phyloP scores from a whole-genome alignment of 2,329 filamentous ascomycete species.

The Exophiala oligosperma region DNA sequence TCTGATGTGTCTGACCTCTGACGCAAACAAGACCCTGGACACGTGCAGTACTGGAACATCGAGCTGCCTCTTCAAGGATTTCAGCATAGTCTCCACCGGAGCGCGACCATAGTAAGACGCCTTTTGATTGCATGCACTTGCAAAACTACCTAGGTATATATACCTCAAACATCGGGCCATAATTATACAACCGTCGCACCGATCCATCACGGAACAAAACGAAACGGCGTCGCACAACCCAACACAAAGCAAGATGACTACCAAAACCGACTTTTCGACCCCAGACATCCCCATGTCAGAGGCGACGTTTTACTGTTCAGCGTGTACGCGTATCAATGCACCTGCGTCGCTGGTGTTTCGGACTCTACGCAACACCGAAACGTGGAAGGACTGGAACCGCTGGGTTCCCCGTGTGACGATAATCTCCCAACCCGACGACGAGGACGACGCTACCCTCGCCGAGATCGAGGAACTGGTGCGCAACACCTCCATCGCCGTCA shows the following conservation, averaged over 20 bases:
- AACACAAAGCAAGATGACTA: not conserved
- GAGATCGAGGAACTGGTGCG: constrained; percentile 29
- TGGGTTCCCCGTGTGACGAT: constrained; percentile 49
- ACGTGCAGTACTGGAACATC: too few species aligned
- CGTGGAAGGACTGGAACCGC: constrained; percentile 49
- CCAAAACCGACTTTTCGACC: constrained; percentile 29
- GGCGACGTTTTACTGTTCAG: constrained; percentile 35
- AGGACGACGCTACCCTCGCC: constrained; percentile 19
- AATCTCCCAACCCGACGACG: constrained; percentile 37
- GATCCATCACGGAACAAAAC: not conserved
- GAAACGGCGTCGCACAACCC: not conserved
- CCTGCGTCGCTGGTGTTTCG: constrained; percentile 45
- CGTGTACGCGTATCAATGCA: constrained; percentile 41
- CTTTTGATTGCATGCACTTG: too few species aligned
- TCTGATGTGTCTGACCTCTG: too few species aligned
- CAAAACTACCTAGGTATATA: too few species aligned
- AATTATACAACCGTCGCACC: not conserved
- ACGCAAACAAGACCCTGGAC: too few species aligned
- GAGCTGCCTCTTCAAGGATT: too few species aligned
- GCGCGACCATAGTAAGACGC: too few species aligned
- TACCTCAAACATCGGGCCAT: too few species aligned
- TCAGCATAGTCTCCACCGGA: too few species aligned
- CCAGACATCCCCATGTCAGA: constrained; percentile 35
- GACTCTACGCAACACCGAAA: constrained; percentile 45
- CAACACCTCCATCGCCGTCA: constrained; percentile 29